phyloP scores from a whole-genome alignment of 805 yeast genomes.

The Nakazawaea wyomingensis region DNA sequence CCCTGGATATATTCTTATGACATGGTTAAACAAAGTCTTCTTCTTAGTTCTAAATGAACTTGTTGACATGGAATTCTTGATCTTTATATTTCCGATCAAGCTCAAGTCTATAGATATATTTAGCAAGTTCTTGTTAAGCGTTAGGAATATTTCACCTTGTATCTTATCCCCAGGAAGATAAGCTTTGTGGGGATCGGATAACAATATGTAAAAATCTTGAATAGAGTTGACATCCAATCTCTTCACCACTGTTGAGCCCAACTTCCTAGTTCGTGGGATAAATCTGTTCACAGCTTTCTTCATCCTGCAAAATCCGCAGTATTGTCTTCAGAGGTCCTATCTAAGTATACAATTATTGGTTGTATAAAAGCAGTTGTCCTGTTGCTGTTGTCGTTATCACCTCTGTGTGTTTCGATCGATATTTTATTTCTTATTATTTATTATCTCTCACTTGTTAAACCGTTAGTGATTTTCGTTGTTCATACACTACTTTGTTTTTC shows the following conservation, averaged over 20 bases:
- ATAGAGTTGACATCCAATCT: conserved; percentile 37
- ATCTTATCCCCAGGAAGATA: conserved; percentile 81
- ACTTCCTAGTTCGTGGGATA: conserved; percentile 7
- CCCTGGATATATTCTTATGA: conserved; percentile 52
- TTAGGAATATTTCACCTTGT: conserved; percentile 55
- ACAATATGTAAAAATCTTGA: conserved; percentile 61
- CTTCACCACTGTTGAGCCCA: conserved; percentile 12
- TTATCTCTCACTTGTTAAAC: too few relatives aligned
- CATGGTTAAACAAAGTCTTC: conserved; percentile 50
- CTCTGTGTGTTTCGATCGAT: too few relatives aligned
- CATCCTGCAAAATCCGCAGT: neutral
- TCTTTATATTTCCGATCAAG: conserved; percentile 51
- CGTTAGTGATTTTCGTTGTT: too few relatives aligned
- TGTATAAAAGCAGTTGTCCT: too few relatives aligned
- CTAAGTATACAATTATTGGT: too few relatives aligned
- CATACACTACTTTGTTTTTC: too few relatives aligned
- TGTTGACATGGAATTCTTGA: conserved; percentile 44
- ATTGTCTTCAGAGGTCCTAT: too few relatives aligned
- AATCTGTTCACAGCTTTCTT: conserved; percentile 12
- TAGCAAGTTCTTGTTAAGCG: conserved; percentile 48
- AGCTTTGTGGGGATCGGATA: conserved; percentile 69
- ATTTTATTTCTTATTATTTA: too few relatives aligned
- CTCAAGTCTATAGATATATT: conserved; percentile 50
- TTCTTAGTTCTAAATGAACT: conserved; percentile 49
- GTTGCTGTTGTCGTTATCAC: too few relatives aligned